Evolutionary conservation across 345 rosid genomes (phyloP).

Genomic region (Lepidium sativum): DNA sequence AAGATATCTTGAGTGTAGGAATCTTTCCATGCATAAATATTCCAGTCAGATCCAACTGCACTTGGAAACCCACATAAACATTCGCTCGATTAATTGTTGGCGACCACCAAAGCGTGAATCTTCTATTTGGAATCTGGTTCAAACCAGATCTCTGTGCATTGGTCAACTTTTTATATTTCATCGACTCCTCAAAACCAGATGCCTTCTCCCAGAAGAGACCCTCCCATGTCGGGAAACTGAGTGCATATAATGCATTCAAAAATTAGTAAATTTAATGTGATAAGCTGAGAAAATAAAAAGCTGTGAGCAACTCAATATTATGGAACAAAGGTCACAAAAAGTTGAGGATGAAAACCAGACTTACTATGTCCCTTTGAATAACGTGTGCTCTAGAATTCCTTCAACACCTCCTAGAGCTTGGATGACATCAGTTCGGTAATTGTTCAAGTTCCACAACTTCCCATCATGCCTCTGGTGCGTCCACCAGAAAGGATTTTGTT

Average conservation of each 20-base stretch:
- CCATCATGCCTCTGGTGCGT: constrained; percentile 99
- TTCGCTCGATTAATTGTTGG: constrained; percentile 98
- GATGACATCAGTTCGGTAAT: constrained; percentile 97
- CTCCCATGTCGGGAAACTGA: constrained; percentile 91
- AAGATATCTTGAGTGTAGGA: constrained; percentile 92
- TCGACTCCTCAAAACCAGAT: constrained; percentile 98
- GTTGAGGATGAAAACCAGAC: too few relatives aligned
- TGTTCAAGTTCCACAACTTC: constrained; percentile 97
- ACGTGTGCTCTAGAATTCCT: constrained; percentile 95
- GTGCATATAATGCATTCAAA: too few relatives aligned
- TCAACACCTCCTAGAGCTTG: constrained; percentile 99
- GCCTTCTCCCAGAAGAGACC: constrained; percentile 99
- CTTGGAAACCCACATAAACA: constrained; percentile 98
- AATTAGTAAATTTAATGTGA: too few relatives aligned
- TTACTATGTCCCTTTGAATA: constrained; percentile 86
- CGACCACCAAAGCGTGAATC: constrained; percentile 99
- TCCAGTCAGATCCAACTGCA: constrained; percentile 97
- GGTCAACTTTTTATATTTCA: constrained; percentile 97
- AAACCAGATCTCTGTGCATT: constrained; percentile 99
- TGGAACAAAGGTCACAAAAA: too few relatives aligned
- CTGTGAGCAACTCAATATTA: too few relatives aligned
- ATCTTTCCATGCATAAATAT: constrained; percentile 99
- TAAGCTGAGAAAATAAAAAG: too few relatives aligned
- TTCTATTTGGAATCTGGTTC: constrained; percentile 95
- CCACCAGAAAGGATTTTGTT: constrained; percentile 99